Percentiles rank a stretch among this genome's conserved stretches.
Evolutionary conservation across 306 rosid species (phyloP).

Genomic region (Cicer judaicum): DNA sequence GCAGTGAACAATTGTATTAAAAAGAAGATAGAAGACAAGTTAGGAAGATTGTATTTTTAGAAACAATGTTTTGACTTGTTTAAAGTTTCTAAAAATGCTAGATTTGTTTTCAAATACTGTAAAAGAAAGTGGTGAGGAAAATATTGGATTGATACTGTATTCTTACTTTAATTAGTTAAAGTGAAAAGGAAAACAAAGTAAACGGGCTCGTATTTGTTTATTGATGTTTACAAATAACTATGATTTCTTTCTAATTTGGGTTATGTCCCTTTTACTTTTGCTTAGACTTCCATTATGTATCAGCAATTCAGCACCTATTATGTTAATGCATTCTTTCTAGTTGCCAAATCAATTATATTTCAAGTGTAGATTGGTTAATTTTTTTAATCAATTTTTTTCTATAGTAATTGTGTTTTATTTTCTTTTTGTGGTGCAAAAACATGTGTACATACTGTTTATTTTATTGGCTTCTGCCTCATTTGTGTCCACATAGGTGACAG

Average conservation of each 20-base stretch:
- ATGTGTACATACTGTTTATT: not conserved
- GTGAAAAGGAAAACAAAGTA: no score
- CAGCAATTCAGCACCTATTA: not conserved
- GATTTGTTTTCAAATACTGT: no score
- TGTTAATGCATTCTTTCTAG: conserved; percentile 13
- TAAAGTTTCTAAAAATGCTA: no score
- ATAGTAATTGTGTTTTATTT: not conserved
- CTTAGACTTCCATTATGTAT: not conserved
- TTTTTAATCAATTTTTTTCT: not conserved
- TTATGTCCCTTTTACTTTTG: not conserved
- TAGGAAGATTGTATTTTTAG: no score
- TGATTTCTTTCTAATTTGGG: conserved; percentile 14
- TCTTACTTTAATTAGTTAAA: no score
- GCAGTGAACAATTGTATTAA: no score
- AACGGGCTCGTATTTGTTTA: not conserved
- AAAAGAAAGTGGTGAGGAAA: no score
- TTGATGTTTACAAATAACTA: not conserved
- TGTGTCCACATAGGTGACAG: conserved; percentile 78
- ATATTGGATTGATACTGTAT: no score
- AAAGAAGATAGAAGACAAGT: no score
- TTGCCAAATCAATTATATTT: not conserved
- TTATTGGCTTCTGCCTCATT: conserved; percentile 42
- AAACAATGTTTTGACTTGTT: no score
- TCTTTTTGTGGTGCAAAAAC: conserved; percentile 23
- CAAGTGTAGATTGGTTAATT: not conserved